Base-by-base conservation (phyloP, 176 grass and related monocot species). In the Ensete glaucum region DNA sequence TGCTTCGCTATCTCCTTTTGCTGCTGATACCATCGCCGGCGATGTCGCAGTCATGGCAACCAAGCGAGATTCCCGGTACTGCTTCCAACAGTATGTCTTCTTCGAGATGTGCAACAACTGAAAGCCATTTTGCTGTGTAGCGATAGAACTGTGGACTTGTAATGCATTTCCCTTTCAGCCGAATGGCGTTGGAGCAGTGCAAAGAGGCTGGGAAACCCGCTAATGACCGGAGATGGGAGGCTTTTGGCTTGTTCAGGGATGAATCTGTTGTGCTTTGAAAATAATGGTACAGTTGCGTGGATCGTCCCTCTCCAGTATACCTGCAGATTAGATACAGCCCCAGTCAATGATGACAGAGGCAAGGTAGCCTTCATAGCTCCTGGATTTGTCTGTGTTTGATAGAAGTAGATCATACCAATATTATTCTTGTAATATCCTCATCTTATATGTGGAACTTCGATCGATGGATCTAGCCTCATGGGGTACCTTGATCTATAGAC, bases 251-350 rank as follows among this genome's bases (percentile, higher is more conserved):
- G 90, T 83, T 85, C 90, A 12, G 72, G 79, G 73, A 82, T 72
- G 77, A 83, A 87, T 76, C 83, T 93, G 54, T 66, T 89, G 62
- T 79, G 73, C 1, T 97, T 97, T 60, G 77, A 85, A 19, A 80
- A 26, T 14, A 87, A 93, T 60, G 82, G 90, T 2, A 85, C 87
- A 15, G 8, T 88, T n/a, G 82, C 68, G 26, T 97, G 93, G 90
- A 21, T 62, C 17, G 19, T 85, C 75, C 83, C 83, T 52, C 83
- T 97, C 43, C 50, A 55, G 22, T 72, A 83, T 76, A 51, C 2
- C 0, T 97, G 84, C 54, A 88, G 81, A 81, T 24, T 74, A 77
- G 64, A 81, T 55, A 82, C 87, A 50, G 8, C 56, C 19, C 82
- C 84, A 0, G 77, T 93, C 21, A 57, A 29, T 59, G 62, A 80